These are phyloP conservation scores for Candida broadrunensis DNA, from an alignment of 805 yeast species.

Conservation along the genomic window DNA sequence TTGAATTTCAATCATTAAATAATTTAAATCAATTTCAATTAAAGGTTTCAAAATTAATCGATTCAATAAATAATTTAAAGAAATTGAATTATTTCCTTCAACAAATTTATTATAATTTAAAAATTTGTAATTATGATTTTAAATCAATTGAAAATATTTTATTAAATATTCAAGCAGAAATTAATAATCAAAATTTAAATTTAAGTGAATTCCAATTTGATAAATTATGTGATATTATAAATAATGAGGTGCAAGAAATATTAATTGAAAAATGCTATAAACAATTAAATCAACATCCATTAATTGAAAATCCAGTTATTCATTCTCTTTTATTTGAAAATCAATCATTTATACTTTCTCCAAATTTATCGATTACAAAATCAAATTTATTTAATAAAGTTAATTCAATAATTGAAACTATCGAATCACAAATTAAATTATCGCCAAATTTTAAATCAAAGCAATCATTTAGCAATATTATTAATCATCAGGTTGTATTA, in stretches of 20 bases:
- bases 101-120: slow-evolving; percentile 12
- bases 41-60: slow-evolving; percentile 15
- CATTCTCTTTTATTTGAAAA: slow-evolving; percentile 39
- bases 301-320: slow-evolving; percentile 2
- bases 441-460: not conserved
- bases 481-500: not conserved
- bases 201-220: slow-evolving; percentile 13
- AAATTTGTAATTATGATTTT: slow-evolving; percentile 12
- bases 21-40: slow-evolving; percentile 21
- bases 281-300: slow-evolving; percentile 16
- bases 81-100: slow-evolving; percentile 14
- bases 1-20: slow-evolving; percentile 23
- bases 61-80: slow-evolving; percentile 15
- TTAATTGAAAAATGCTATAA: slow-evolving; percentile 7
- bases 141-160: slow-evolving; percentile 10
- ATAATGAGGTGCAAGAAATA: slow-evolving; percentile 18
- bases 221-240: slow-evolving; percentile 17
- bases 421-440: slow-evolving; percentile 15
- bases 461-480: not conserved
- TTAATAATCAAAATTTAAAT: slow-evolving; percentile 12
- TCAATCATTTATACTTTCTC: slow-evolving; percentile 33
- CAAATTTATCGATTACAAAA: slow-evolving; percentile 40
- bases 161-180: slow-evolving; percentile 11
- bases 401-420: slow-evolving; percentile 12
- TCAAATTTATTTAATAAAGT: slow-evolving; percentile 17